Conservation (phyloP, 2,329 filamentous ascomycete genomes). For the Fusarium sterilihyphosum region DNA sequence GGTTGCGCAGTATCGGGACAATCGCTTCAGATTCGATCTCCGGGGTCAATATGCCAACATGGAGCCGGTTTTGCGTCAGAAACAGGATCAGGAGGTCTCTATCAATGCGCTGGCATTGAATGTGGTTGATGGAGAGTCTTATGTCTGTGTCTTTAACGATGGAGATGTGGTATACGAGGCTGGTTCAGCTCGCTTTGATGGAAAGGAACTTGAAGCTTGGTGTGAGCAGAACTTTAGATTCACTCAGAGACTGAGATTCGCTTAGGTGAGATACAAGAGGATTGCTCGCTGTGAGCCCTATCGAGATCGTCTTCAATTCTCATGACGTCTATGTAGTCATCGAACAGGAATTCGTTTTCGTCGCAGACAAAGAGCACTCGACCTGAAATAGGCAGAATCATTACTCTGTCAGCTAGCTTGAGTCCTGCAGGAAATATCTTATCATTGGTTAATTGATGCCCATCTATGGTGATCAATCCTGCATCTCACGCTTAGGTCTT, state of each 20-base stretch:
- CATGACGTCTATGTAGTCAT: not conserved
- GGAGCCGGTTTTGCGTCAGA: not conserved
- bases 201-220: slow-evolving; percentile 28
- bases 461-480: too few species aligned
- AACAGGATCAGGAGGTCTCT: not conserved
- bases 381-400: too few species aligned
- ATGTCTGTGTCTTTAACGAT: slow-evolving; percentile 27
- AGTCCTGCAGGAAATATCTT: too few species aligned
- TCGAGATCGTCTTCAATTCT: too few species aligned
- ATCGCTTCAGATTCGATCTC: slow-evolving; percentile 27
- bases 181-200: slow-evolving; percentile 13
- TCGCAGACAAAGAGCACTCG: not conserved
- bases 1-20: slow-evolving; percentile 38
- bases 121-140: slow-evolving; percentile 13
- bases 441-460: too few species aligned
- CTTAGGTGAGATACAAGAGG: not conserved
- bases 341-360: not conserved
- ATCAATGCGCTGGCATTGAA: slow-evolving; percentile 34
- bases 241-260: not conserved
- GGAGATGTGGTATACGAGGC: slow-evolving; percentile 7
- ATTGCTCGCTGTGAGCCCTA: not conserved
- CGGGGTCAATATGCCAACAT: slow-evolving; percentile 21
- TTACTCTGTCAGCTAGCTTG: too few species aligned
- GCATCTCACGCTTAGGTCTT: not conserved
- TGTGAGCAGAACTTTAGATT: slow-evolving; percentile 27